Evolutionary conservation across 2,329 filamentous ascomycete species (phyloP).

Genomic region (Fusarium austroafricanum): DNA sequence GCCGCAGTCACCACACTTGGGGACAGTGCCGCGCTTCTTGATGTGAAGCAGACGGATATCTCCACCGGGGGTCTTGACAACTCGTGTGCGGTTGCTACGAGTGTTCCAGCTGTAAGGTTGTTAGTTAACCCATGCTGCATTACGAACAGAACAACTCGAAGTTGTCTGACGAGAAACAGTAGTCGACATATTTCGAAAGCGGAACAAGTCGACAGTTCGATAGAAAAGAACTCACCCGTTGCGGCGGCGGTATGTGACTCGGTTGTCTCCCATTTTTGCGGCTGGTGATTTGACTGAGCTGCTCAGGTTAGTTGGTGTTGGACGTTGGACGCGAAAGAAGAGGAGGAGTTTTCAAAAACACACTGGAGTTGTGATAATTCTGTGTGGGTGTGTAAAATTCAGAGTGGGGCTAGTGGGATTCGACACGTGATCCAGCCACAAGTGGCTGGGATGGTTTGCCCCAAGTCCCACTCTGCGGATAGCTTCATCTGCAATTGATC

Average conservation of each 20-base stretch:
- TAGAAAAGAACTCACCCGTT: conserved; percentile 74
- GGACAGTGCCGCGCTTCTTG: conserved; percentile 98
- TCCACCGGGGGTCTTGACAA: conserved; percentile 96
- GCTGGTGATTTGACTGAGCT: conserved; percentile 34
- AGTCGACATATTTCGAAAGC: conserved; percentile 30
- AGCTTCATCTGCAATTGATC: not conserved
- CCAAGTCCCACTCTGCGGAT: not conserved
- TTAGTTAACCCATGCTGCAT: conserved; percentile 39
- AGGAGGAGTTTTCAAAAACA: conserved; percentile 52
- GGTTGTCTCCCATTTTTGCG: conserved; percentile 69
- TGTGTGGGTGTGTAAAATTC: conserved; percentile 15
- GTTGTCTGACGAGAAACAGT: not conserved
- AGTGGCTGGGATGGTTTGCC: not conserved
- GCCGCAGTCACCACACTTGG: conserved; percentile 99
- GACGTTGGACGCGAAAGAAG: conserved; percentile 44
- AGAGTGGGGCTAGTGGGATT: not conserved
- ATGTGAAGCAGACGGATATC: conserved; percentile 97
- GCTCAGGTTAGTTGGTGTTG: conserved; percentile 38
- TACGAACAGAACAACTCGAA: conserved; percentile 24
- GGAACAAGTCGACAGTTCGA: not conserved
- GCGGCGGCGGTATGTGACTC: conserved; percentile 78
- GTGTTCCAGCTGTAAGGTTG: conserved; percentile 86
- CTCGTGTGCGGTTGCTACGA: conserved; percentile 93
- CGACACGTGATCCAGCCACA: not conserved
- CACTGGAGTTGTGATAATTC: conserved; percentile 6